A percentile compares a stretch with the other conserved stretches of the same genome.
Evolutionary conservation across 139 green algal species (phyloP).

Genomic region (Micractinium conductrix): DNA sequence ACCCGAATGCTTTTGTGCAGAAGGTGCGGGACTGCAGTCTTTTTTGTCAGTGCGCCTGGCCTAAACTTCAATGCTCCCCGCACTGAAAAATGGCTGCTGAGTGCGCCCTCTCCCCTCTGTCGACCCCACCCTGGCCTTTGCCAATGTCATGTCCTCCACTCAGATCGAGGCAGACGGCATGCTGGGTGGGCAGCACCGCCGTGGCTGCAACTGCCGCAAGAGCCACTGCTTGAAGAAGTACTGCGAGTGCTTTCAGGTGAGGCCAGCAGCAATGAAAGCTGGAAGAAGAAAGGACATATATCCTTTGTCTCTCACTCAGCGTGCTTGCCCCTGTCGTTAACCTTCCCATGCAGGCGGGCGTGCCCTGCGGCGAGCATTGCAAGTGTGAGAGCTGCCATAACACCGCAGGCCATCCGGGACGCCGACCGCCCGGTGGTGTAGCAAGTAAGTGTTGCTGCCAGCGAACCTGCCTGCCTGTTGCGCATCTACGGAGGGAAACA

Average conservation of each 20-base stretch:
- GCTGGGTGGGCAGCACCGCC: slow-evolving; percentile 64
- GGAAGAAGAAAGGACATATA: too few relatives aligned
- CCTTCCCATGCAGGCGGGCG: slow-evolving; percentile 61
- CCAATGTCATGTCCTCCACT: too few relatives aligned
- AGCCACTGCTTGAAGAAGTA: slow-evolving; percentile 97
- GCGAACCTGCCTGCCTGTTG: too few relatives aligned
- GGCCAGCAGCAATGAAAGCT: background rate
- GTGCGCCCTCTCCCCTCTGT: too few relatives aligned
- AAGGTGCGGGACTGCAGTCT: slow-evolving; percentile 43
- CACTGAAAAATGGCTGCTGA: too few relatives aligned
- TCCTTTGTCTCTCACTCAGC: too few relatives aligned
- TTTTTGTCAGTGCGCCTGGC: background rate
- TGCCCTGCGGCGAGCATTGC: slow-evolving; percentile 86
- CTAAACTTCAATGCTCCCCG: too few relatives aligned
- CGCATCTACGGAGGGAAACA: too few relatives aligned
- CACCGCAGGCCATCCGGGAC: background rate
- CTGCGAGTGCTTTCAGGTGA: slow-evolving; percentile 97
- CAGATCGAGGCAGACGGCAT: slow-evolving; percentile 30
- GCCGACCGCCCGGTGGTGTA: background rate
- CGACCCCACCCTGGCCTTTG: too few relatives aligned
- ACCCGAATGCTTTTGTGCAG: slow-evolving; percentile 66
- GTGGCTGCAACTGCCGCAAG: slow-evolving; percentile 88
- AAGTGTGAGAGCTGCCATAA: slow-evolving; percentile 88
- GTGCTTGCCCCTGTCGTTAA: background rate
- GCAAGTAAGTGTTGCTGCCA: background rate